Percentiles rank a stretch among this genome's conserved stretches.
Conservation (phyloP, 2,329 filamentous ascomycete genomes). For the Aspergillus bombycis region DNA sequence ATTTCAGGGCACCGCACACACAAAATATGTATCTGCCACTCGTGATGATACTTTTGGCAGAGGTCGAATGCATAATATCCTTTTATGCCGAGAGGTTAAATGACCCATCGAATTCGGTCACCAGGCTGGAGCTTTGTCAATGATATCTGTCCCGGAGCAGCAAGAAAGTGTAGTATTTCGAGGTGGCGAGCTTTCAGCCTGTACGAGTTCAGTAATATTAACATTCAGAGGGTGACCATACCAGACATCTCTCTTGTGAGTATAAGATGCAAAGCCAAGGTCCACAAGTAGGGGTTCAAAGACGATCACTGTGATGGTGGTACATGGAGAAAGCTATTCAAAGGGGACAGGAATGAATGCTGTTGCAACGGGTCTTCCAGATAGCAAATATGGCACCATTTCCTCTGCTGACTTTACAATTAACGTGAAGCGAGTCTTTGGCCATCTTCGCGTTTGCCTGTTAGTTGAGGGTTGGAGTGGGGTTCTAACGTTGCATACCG, state of each 20-base stretch:
- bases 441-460: conserved; percentile 20
- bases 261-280: not conserved
- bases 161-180: not conserved
- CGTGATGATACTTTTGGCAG: no score
- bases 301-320: not conserved
- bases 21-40: no score
- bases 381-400: conserved; percentile 4
- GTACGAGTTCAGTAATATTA: not conserved
- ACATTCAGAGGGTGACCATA: not conserved
- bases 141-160: not conserved
- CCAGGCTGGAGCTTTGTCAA: no score
- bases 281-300: not conserved
- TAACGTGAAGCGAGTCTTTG: conserved; percentile 28
- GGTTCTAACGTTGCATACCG: conserved; percentile 18
- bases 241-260: no score
- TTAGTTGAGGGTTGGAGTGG: conserved; percentile 30
- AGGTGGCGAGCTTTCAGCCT: not conserved
- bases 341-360: not conserved
- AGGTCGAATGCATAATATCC: no score
- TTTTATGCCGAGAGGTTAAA: no score
- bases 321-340: not conserved
- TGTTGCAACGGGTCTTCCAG: not conserved
- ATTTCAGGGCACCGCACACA: no score
- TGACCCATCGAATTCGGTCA: no score
- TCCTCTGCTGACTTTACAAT: conserved; percentile 22